Conservation (phyloP, 2,329 filamentous ascomycete species). For the Neurospora sp. region DNA sequence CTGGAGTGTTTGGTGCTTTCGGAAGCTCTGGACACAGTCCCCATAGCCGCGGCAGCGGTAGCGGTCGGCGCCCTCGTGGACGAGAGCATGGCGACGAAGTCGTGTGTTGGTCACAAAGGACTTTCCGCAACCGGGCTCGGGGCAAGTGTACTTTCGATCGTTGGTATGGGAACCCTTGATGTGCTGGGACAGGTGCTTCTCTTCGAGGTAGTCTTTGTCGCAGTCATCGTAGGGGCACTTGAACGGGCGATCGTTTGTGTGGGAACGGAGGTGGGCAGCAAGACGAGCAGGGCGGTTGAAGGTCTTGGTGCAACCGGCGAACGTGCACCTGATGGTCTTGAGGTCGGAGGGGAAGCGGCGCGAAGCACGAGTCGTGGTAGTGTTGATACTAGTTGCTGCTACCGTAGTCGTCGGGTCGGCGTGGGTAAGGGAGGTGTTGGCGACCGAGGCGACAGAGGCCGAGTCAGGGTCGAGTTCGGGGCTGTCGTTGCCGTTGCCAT, state of each 20-base stretch:
- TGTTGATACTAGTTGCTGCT: not conserved
- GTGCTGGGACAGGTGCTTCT: conserved; percentile 80
- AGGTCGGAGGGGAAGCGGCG: conserved; percentile 56
- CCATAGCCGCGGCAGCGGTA: conserved; percentile 63
- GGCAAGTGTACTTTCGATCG: conserved; percentile 61
- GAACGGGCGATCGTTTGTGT: conserved; percentile 77
- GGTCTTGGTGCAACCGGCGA: conserved; percentile 64
- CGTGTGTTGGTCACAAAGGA: conserved; percentile 72
- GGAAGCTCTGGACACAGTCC: conserved; percentile 67
- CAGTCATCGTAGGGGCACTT: conserved; percentile 61
- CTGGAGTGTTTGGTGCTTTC: conserved; percentile 79
- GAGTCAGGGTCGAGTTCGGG: not conserved
- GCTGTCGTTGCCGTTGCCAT: not conserved
- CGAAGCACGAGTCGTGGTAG: conserved; percentile 24
- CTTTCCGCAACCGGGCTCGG: conserved; percentile 65
- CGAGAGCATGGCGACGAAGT: conserved; percentile 65
- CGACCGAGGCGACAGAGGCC: not conserved
- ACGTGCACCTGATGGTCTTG: conserved; percentile 70
- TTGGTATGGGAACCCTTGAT: conserved; percentile 71
- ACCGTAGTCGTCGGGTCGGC: not conserved
- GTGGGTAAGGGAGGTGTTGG: not conserved
- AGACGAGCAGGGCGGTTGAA: conserved; percentile 83
- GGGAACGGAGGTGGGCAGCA: conserved; percentile 70
- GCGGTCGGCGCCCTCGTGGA: conserved; percentile 68
- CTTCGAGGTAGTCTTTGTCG: conserved; percentile 74